phyloP scores from a whole-genome alignment of 108 stramenopile genomes.

The Nitzschia inconspicua region DNA sequence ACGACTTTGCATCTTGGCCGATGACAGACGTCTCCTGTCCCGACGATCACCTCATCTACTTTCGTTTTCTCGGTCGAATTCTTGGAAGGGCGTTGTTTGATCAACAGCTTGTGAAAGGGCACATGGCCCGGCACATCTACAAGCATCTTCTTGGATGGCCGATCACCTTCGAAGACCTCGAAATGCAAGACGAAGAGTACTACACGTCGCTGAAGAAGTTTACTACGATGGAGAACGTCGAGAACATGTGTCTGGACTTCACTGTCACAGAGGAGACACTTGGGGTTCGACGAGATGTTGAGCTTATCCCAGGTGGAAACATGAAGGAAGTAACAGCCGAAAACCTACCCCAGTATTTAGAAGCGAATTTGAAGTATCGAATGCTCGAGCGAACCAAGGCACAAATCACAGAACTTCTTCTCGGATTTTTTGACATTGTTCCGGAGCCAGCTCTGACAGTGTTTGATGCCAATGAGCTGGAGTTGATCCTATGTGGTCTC shows the following conservation, averaged over 20 bases:
- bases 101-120: constrained; percentile 93
- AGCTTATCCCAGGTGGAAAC: constrained; percentile 85
- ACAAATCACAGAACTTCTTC: constrained; percentile 83
- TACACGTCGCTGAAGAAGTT: constrained; percentile 76
- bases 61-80: constrained; percentile 93
- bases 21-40: constrained; percentile 62
- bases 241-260: constrained; percentile 94
- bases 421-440: constrained; percentile 96
- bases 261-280: constrained; percentile 87
- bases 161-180: constrained; percentile 89
- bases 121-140: constrained; percentile 96
- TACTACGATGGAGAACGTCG: constrained; percentile 38
- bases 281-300: constrained; percentile 79
- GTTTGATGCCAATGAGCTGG: constrained; percentile 96
- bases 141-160: constrained; percentile 99
- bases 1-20: not conserved
- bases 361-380: constrained; percentile 85
- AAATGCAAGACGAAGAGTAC: constrained; percentile 83
- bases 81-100: constrained; percentile 97
- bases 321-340: constrained; percentile 89
- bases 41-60: constrained; percentile 95
- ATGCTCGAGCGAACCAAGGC: constrained; percentile 82
- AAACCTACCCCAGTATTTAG: constrained; percentile 91
- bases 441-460: constrained; percentile 93
- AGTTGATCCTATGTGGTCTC: constrained; percentile 95